These are phyloP conservation scores for Myriosclerotinia duriaeana DNA, from an alignment of 2,329 filamentous ascomycete species.

Conservation along the genomic window DNA sequence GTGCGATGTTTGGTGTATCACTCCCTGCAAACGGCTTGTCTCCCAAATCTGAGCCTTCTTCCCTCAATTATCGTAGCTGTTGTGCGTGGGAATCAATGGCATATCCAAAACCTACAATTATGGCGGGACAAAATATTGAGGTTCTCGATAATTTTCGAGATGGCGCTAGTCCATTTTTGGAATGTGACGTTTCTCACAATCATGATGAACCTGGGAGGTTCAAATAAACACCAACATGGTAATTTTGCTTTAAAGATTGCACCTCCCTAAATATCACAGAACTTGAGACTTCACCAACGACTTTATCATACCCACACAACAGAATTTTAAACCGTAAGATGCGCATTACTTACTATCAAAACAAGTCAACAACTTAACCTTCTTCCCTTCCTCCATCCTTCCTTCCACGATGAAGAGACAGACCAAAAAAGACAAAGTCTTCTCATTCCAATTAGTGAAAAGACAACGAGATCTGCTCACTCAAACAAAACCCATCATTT, in stretches of 20 bases:
- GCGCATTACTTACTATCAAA: background rate
- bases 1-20: background rate
- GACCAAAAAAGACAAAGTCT: too few relatives aligned
- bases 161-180: conserved; percentile 17
- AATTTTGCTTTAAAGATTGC: rapidly evolving
- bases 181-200: background rate
- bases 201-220: background rate
- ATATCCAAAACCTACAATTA: conserved; percentile 8
- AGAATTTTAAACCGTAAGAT: background rate
- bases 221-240: too few relatives aligned
- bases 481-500: too few relatives aligned
- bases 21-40: background rate
- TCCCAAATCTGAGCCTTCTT: background rate
- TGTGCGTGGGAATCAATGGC: conserved; percentile 12
- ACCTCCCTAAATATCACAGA: background rate
- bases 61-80: conserved; percentile 1
- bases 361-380: too few relatives aligned
- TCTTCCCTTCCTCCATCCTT: too few relatives aligned
- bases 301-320: background rate
- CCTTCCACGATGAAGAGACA: too few relatives aligned
- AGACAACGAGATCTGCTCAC: too few relatives aligned
- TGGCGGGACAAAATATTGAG: conserved; percentile 21
- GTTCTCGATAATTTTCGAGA: conserved; percentile 22
- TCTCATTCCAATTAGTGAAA: too few relatives aligned
- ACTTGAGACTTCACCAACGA: background rate